Conservation (phyloP, 495 filamentous ascomycete species). For the Pyrenula massariospora region DNA sequence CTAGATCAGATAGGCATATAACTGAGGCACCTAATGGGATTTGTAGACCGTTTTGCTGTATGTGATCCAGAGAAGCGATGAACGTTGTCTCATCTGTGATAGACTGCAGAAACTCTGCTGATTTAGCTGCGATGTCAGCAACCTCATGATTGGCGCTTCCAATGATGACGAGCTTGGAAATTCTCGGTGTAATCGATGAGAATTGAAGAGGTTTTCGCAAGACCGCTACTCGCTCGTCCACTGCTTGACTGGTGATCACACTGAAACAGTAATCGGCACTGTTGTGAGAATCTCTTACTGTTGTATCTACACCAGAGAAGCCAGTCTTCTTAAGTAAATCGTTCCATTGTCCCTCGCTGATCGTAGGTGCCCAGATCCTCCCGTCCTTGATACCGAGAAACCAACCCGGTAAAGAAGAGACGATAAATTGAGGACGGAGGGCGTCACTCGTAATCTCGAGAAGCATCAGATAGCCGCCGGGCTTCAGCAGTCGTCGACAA, state of each 20-base stretch:
- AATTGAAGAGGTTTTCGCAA: not conserved
- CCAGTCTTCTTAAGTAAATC: not conserved
- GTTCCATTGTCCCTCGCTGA: not conserved
- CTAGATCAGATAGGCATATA: constrained; percentile 30
- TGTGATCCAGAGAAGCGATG: too few species aligned
- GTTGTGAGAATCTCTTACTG: not conserved
- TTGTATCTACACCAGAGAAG: constrained; percentile 14
- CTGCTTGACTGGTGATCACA: not conserved
- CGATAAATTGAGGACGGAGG: constrained; percentile 19
- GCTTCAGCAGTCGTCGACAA: constrained; percentile 30
- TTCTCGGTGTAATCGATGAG: too few species aligned
- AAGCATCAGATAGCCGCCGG: constrained; percentile 39
- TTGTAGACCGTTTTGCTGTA: too few species aligned
- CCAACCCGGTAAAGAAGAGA: constrained; percentile 37
- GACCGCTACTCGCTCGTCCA: not conserved
- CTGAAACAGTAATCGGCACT: not conserved
- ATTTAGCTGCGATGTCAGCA: too few species aligned
- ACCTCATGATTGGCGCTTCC: too few species aligned
- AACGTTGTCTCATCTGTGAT: too few species aligned
- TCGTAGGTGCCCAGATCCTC: constrained; percentile 14
- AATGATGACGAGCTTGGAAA: too few species aligned
- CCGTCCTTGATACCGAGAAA: constrained; percentile 29
- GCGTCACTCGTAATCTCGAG: constrained; percentile 29
- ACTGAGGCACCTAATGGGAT: constrained; percentile 1
- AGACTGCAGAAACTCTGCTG: too few species aligned